Evolutionary conservation across 192 early-diverging fungal genomes (phyloP), one percentile per base, ranked within the genome.

Genomic region (Coemansia sp.): DNA sequence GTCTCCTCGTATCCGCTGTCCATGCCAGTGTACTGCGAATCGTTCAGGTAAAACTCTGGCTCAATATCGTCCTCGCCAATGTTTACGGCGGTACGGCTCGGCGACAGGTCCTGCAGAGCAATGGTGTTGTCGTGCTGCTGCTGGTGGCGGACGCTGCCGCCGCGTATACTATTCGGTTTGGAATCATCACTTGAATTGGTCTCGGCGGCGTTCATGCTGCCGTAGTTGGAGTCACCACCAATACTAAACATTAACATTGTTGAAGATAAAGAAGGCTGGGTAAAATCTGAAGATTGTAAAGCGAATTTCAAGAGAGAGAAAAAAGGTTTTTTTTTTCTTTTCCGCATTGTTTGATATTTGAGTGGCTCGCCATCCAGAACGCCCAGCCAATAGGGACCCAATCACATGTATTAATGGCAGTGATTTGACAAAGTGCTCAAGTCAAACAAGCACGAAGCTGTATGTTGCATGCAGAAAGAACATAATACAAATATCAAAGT

Each of bases 131-230:
- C 38, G 11, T 50, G 0, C 23, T 39, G 21, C 47, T 44, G 45
- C 51, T 61, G 57, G 39, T 47, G 40, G 30, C 40, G 56, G 40
- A 55, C 49, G 18, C 67, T 66, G 75, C 56, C 64, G 75, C 67
- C 67, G 42, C 63, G 60, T 46, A 59, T 51, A 70, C 60, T 69
- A 66, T 69, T 76, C 60, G 74, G 74, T 64, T 76, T 68, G 39
- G 58, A 42, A 28, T 70, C 74, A 42, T 77, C 74, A 3, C 36
- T 43, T 40, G 63, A 48, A 6, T 28, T 28, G 30, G 12, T 23
- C 53, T 63, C 61, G 47, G 53, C 32, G 12, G 51, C 36, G 23
- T 30, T 36, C 40, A 44, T 44, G 36, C 32, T 60, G 37, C 47
- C 28, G 15, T 23, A 28, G 34, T 45, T 31, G 28, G 39, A n/a